These are phyloP conservation scores for Fraxinus angustifolia DNA, from an alignment of 305 asterid genomes.

Conservation along the genomic window DNA sequence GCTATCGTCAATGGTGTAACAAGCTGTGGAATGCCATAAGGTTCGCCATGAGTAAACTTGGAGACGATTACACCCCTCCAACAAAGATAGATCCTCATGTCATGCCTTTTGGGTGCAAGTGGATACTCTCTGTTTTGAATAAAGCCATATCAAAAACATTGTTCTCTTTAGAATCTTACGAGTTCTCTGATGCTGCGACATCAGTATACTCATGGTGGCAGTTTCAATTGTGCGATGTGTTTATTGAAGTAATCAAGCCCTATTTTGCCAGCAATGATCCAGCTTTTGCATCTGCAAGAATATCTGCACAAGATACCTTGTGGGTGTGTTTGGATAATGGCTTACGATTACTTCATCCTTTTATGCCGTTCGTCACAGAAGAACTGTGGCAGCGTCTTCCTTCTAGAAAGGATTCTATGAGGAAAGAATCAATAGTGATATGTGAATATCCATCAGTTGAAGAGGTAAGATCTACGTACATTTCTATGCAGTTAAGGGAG, in stretches of 20 bases:
- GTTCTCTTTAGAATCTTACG: conserved; percentile 59
- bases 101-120: conserved; percentile 89
- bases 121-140: conserved; percentile 88
- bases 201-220: conserved; percentile 88
- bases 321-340: conserved; percentile 93
- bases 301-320: conserved; percentile 73
- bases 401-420: conserved; percentile 42
- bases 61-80: conserved; percentile 83
- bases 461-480: conserved; percentile 44
- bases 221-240: conserved; percentile 80
- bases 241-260: conserved; percentile 86
- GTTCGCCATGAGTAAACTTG: conserved; percentile 94
- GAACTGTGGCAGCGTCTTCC: conserved; percentile 98
- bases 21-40: conserved; percentile 92
- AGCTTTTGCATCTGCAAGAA: conserved; percentile 42
- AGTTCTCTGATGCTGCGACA: conserved; percentile 84
- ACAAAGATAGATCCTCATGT: conserved; percentile 40
- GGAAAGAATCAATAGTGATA: conserved; percentile 75
- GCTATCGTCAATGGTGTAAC: conserved; percentile 97
- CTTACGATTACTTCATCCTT: conserved; percentile 80
- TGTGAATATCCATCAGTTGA: conserved; percentile 71
- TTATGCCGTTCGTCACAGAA: conserved; percentile 92
- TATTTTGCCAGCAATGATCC: conserved; percentile 59
- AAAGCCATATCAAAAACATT: conserved; percentile 75
- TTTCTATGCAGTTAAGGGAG: neutral